These are phyloP conservation scores for Acacia crassicarpa DNA, from an alignment of 306 rosid species.

Conservation along the genomic window DNA sequence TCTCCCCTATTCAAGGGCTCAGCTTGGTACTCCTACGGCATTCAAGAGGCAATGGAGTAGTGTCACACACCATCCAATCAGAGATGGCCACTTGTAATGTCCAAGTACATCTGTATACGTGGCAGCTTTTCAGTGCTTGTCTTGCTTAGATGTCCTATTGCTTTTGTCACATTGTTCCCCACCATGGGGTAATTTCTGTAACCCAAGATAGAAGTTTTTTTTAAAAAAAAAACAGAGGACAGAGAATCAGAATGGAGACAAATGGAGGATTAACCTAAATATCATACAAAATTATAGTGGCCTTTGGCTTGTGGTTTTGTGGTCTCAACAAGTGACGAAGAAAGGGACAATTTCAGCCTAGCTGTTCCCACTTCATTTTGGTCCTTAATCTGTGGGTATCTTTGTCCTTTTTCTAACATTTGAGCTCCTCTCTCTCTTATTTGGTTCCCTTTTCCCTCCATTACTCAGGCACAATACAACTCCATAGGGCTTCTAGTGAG, in stretches of 20 bases:
- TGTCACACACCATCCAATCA: not conserved
- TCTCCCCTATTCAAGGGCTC: not conserved
- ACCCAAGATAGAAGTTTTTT: not conserved
- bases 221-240: not conserved
- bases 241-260: conserved; percentile 3
- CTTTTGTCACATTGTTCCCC: not conserved
- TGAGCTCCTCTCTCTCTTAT: conserved; percentile 32
- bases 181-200: conserved; percentile 11
- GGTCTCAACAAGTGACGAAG: conserved; percentile 23
- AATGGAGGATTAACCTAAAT: conserved; percentile 26
- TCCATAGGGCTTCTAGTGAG: not conserved
- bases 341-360: conserved; percentile 38
- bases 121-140: conserved; percentile 33
- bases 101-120: conserved; percentile 19
- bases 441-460: conserved; percentile 31
- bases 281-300: not conserved
- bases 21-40: not conserved
- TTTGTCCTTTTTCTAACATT: conserved; percentile 42
- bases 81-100: conserved; percentile 10
- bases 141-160: conserved; percentile 22
- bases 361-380: conserved; percentile 33
- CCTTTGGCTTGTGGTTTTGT: not conserved
- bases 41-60: not conserved
- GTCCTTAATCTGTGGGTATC: conserved; percentile 27
- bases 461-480: not conserved